Conservation (phyloP, 306 rosid genomes). For the Corylus heterophylla region DNA sequence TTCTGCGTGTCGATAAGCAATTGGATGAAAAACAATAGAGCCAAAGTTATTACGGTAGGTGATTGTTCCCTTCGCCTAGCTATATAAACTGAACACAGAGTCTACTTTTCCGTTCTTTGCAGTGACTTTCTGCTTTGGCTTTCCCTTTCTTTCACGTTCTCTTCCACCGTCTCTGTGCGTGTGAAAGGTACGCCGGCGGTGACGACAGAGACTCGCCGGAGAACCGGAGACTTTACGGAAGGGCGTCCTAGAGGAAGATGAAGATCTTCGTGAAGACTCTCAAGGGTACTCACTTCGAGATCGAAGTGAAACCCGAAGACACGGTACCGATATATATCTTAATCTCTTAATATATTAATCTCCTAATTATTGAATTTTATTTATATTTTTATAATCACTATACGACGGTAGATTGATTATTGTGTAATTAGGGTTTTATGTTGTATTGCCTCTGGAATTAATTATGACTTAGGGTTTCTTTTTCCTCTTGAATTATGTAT, state of each 20-base stretch:
- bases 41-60: background rate
- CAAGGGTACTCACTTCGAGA: conserved; percentile 65
- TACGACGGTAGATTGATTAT: background rate
- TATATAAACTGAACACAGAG: background rate
- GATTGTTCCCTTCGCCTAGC: background rate
- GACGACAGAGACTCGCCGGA: conserved; percentile 22
- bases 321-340: conserved; percentile 24
- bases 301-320: conserved; percentile 58
- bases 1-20: background rate
- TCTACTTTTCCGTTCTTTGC: background rate
- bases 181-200: conserved; percentile 22
- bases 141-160: background rate
- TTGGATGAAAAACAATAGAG: background rate
- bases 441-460: background rate
- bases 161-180: background rate
- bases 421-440: conserved; percentile 27
- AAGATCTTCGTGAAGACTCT: conserved; percentile 77
- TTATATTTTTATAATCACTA: background rate
- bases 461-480: conserved; percentile 30
- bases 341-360: background rate
- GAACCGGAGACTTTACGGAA: conserved; percentile 11
- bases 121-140: conserved; percentile 16
- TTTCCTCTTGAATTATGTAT: background rate
- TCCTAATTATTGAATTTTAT: background rate
- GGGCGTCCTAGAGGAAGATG: conserved; percentile 37